Percentiles rank a stretch among this genome's conserved stretches.
phyloP scores from a whole-genome alignment of 2,329 filamentous ascomycete genomes.

The Westerdykella ornata region DNA sequence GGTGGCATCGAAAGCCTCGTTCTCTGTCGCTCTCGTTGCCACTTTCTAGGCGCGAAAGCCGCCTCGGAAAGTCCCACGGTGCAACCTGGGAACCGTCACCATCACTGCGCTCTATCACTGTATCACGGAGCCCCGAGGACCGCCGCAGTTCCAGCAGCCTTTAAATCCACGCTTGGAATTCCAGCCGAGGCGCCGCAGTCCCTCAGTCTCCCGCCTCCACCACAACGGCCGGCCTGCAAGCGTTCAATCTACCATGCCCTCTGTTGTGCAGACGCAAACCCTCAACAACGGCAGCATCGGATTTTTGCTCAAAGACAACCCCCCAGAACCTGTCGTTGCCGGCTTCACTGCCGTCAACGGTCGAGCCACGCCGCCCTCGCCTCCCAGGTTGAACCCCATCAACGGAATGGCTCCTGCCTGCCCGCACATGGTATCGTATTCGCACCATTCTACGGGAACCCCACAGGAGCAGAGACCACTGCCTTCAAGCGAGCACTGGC shows the following conservation, averaged over 20 bases:
- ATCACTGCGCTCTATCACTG: not conserved
- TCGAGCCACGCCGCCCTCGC: constrained; percentile 21
- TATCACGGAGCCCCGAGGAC: not conserved
- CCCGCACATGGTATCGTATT: constrained; percentile 11
- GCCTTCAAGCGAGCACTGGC: constrained; percentile 16
- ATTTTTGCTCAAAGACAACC: constrained; percentile 27
- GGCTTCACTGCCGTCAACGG: constrained; percentile 36
- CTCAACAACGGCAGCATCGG: constrained; percentile 17
- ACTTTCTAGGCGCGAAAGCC: too few species aligned
- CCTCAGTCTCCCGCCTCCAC: not conserved
- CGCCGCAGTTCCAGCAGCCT: not conserved
- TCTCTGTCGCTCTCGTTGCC: too few species aligned
- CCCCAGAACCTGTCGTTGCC: constrained; percentile 20
- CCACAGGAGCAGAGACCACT: constrained; percentile 16
- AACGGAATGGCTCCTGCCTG: constrained; percentile 15
- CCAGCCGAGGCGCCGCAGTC: not conserved
- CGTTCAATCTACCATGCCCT: constrained; percentile 24
- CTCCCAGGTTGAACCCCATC: constrained; percentile 12
- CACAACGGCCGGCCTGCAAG: not conserved
- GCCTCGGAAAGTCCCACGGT: not conserved
- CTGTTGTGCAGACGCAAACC: constrained; percentile 27
- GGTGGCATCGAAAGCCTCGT: too few species aligned
- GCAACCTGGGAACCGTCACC: not conserved
- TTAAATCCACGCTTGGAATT: not conserved
- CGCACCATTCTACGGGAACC: constrained; percentile 9